Conservation (phyloP, 2,329 filamentous ascomycete species). For the Colletotrichum kahawae region DNA sequence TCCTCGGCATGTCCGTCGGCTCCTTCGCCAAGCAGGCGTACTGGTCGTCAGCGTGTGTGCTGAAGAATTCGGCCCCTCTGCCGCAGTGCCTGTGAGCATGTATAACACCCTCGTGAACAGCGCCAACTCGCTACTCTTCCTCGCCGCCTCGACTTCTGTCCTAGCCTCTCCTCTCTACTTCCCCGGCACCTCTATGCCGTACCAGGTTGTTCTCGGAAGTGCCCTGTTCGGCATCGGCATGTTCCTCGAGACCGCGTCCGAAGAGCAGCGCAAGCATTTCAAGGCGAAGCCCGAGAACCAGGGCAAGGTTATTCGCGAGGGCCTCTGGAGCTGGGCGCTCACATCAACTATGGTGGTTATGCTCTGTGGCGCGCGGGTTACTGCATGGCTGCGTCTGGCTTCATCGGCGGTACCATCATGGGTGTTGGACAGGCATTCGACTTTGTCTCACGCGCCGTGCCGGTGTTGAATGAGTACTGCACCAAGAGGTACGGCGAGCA, state of each 20-base stretch:
- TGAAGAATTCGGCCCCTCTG: constrained; percentile 51
- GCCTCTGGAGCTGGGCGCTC: constrained; percentile 42
- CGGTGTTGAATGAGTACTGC: constrained; percentile 42
- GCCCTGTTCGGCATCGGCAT: constrained; percentile 57
- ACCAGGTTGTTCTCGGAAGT: constrained; percentile 49
- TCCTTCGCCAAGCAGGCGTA: constrained; percentile 61
- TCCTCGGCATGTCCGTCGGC: constrained; percentile 59
- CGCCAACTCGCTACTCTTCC: constrained; percentile 59
- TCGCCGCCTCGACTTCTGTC: constrained; percentile 51
- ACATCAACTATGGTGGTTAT: constrained; percentile 47
- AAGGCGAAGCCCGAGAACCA: constrained; percentile 40
- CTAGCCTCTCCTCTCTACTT: constrained; percentile 27
- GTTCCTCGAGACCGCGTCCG: constrained; percentile 57
- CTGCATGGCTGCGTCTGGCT: constrained; percentile 38
- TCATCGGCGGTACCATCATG: constrained; percentile 36
- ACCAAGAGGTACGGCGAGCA: constrained; percentile 38
- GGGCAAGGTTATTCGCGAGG: constrained; percentile 41
- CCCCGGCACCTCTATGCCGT: constrained; percentile 24
- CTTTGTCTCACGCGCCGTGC: constrained; percentile 34
- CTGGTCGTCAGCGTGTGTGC: constrained; percentile 50
- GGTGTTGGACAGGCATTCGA: constrained; percentile 33
- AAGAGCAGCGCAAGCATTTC: constrained; percentile 57
- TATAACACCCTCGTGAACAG: constrained; percentile 63
- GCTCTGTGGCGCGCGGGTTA: constrained; percentile 37
- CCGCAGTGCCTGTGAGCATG: constrained; percentile 46